These are phyloP conservation scores for Dothidotthia symphoricarpi DNA, from an alignment of 2,329 filamentous ascomycete species.

Conservation along the genomic window DNA sequence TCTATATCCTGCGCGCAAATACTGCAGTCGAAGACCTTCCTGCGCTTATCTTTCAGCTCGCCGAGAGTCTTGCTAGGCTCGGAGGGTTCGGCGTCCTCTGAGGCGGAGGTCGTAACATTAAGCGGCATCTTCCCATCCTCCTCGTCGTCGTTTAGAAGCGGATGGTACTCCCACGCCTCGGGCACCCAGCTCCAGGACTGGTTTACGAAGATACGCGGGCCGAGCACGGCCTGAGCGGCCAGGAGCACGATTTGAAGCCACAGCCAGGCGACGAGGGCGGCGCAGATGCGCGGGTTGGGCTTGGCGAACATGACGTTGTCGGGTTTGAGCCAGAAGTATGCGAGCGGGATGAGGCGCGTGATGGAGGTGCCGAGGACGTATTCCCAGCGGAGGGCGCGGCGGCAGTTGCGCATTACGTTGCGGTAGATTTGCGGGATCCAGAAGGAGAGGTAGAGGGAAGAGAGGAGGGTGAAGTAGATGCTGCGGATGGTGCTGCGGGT, in stretches of 20 bases:
- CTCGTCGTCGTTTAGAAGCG: constrained; percentile 80
- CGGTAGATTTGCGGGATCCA: constrained; percentile 91
- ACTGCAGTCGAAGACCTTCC: constrained; percentile 77
- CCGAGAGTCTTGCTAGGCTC: constrained; percentile 8
- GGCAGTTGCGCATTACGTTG: constrained; percentile 87
- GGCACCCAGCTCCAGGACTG: constrained; percentile 66
- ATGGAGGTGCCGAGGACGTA: constrained; percentile 83
- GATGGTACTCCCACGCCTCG: constrained; percentile 90
- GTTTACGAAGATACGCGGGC: constrained; percentile 81
- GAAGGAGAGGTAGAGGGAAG: constrained; percentile 78
- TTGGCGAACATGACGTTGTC: constrained; percentile 80
- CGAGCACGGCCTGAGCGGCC: constrained; percentile 78
- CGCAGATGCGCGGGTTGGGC: constrained; percentile 64
- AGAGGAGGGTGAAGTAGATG: constrained; percentile 61
- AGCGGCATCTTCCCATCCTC: constrained; percentile 74
- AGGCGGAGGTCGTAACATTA: constrained; percentile 52
- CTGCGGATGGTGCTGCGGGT: constrained; percentile 55
- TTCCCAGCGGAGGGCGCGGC: constrained; percentile 84
- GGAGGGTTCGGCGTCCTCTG: constrained; percentile 7
- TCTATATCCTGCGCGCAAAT: constrained; percentile 93
- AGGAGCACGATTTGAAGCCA: constrained; percentile 82
- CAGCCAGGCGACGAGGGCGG: constrained; percentile 70
- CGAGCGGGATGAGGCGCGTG: constrained; percentile 73
- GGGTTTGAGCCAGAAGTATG: constrained; percentile 77
- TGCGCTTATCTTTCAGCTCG: constrained; percentile 23